These are phyloP conservation scores for Sonneratia alba DNA, from an alignment of 345 rosid genomes.

Conservation along the genomic window DNA sequence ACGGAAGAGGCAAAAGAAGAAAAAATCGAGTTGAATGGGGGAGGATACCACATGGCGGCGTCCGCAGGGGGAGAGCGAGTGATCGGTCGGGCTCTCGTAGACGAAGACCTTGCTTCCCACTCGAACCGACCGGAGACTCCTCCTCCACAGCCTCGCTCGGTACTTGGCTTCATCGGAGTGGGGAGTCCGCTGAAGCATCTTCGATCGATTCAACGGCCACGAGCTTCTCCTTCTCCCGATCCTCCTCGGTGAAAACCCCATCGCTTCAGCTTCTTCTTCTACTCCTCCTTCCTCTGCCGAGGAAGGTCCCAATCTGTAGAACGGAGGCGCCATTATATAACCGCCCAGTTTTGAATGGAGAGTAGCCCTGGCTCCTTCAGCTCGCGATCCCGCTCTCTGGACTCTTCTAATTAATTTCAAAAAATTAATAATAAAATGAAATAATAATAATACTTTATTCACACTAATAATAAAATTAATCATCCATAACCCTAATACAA, in stretches of 20 bases:
- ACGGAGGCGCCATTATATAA: no score
- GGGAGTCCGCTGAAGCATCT: conserved; percentile 67
- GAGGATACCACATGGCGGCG: conserved; percentile 81
- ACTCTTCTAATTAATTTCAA: no score
- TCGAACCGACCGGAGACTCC: conserved; percentile 33
- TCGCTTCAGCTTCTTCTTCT: background rate
- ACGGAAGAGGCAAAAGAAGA: background rate
- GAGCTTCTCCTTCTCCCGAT: no score
- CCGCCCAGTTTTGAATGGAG: no score
- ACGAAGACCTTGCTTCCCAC: conserved; percentile 35
- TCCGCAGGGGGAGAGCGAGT: conserved; percentile 80
- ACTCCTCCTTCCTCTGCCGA: background rate
- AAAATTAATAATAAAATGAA: no score
- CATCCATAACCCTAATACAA: no score
- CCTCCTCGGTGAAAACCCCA: background rate
- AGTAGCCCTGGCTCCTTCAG: no score
- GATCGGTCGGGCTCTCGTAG: conserved; percentile 64
- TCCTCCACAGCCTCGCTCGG: conserved; percentile 18
- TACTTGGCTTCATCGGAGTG: conserved; percentile 50
- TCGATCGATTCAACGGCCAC: background rate
- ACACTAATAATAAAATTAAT: no score
- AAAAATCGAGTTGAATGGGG: background rate
- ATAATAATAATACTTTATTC: no score
- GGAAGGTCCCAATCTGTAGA: no score
- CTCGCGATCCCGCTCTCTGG: no score